Evolutionary conservation across 2,329 filamentous ascomycete species (phyloP).

Genomic region (Fusarium succisae): DNA sequence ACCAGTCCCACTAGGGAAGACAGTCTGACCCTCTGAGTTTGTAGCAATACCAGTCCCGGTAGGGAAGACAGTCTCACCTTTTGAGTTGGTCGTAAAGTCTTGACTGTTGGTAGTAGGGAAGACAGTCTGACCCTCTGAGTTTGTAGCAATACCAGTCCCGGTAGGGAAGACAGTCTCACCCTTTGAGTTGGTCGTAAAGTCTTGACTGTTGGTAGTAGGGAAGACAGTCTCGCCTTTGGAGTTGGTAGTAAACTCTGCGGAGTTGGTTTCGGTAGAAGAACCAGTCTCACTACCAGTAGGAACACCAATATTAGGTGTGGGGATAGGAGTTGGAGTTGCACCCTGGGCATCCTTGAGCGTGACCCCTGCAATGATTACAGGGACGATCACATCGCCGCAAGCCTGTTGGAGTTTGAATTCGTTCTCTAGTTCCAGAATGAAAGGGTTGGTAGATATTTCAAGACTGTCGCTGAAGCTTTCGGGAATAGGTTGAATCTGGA

Average conservation of each 20-base stretch:
- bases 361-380: neutral
- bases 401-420: neutral
- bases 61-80: neutral
- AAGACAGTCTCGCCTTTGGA: neutral
- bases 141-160: no score
- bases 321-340: neutral
- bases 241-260: neutral
- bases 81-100: neutral
- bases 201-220: constrained; percentile 37
- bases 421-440: neutral
- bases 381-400: neutral
- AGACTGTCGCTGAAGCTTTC: fast-evolving
- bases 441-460: neutral
- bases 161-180: neutral
- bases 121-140: no score
- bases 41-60: neutral
- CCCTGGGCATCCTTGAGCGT: neutral
- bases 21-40: no score
- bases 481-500: neutral
- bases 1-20: neutral
- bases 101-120: neutral
- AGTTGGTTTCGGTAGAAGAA: neutral
- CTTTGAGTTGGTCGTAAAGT: neutral
- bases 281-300: neutral
- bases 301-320: neutral